Percentiles rank a stretch among this genome's conserved stretches.
Conservation (phyloP, 306 rosid species). For the Phaseolus lunatus region DNA sequence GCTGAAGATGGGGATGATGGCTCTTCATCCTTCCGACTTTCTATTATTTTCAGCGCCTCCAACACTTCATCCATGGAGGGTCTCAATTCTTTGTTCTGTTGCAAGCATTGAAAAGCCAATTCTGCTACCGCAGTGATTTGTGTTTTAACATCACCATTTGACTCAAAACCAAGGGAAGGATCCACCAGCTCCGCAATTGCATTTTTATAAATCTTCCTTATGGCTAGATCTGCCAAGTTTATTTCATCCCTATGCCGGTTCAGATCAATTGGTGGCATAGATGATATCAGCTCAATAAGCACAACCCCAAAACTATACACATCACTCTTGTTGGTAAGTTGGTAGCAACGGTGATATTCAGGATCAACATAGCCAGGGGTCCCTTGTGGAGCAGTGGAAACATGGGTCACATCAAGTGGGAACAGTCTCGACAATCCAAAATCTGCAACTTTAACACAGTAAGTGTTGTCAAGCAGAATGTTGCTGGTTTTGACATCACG, state of each 20-base stretch:
- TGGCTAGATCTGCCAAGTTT: constrained; percentile 66
- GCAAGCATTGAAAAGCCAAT: constrained; percentile 74
- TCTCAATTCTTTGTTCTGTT: constrained; percentile 66
- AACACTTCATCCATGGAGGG: constrained; percentile 71
- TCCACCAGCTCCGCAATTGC: constrained; percentile 61
- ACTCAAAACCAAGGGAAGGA: constrained; percentile 57
- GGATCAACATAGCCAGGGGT: constrained; percentile 79
- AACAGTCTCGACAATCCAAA: constrained; percentile 70
- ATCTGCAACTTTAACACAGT: constrained; percentile 73
- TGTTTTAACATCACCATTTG: constrained; percentile 52
- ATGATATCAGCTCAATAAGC: constrained; percentile 70
- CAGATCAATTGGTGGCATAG: constrained; percentile 74
- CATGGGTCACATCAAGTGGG: constrained; percentile 64
- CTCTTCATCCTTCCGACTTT: neutral
- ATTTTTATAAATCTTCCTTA: constrained; percentile 57
- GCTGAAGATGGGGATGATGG: neutral
- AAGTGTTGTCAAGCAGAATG: constrained; percentile 67
- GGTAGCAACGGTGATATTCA: constrained; percentile 67
- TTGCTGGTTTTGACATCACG: constrained; percentile 79
- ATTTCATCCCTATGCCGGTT: constrained; percentile 63
- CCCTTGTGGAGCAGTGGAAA: constrained; percentile 80
- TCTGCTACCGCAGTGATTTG: constrained; percentile 57
- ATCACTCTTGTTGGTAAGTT: constrained; percentile 78
- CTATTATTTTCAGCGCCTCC: constrained; percentile 39
- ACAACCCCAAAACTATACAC: constrained; percentile 82